Evolutionary conservation across 495 filamentous ascomycete species (phyloP).

Genomic region (Talaromyces adpressus): DNA sequence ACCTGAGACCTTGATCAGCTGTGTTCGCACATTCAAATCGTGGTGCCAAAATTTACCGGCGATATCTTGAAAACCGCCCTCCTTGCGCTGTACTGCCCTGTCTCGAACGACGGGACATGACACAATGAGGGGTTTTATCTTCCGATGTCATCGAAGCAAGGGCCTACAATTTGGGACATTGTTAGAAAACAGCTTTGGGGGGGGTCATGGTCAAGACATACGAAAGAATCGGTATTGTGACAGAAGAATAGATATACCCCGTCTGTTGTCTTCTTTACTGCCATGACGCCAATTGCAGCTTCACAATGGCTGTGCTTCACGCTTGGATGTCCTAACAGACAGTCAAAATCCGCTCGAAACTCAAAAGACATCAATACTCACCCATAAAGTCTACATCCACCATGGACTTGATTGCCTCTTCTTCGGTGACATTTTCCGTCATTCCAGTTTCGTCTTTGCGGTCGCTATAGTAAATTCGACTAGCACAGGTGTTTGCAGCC

Average conservation of each 20-base stretch:
- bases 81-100: constrained; percentile 35
- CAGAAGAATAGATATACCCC: constrained; percentile 78
- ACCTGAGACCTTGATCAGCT: not conserved
- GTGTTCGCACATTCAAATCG: not conserved
- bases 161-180: constrained; percentile 38
- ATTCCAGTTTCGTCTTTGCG: constrained; percentile 50
- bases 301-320: constrained; percentile 61
- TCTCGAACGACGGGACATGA: constrained; percentile 68
- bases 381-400: constrained; percentile 75
- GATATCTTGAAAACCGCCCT: constrained; percentile 23
- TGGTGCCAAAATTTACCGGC: constrained; percentile 10
- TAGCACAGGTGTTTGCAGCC: constrained; percentile 72
- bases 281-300: constrained; percentile 77
- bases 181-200: not conserved
- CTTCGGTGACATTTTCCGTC: constrained; percentile 60
- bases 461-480: constrained; percentile 62
- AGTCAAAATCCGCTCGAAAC: constrained; percentile 8
- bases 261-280: constrained; percentile 65
- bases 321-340: constrained; percentile 57
- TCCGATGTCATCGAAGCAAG: constrained; percentile 78
- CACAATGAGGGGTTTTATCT: constrained; percentile 60
- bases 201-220: constrained; percentile 20
- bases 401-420: constrained; percentile 62
- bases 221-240: constrained; percentile 90
- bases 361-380: constrained; percentile 17